Evolutionary conservation across 768 basidiomycete species (phyloP).

Genomic region (Xerocomus potaroensis): DNA sequence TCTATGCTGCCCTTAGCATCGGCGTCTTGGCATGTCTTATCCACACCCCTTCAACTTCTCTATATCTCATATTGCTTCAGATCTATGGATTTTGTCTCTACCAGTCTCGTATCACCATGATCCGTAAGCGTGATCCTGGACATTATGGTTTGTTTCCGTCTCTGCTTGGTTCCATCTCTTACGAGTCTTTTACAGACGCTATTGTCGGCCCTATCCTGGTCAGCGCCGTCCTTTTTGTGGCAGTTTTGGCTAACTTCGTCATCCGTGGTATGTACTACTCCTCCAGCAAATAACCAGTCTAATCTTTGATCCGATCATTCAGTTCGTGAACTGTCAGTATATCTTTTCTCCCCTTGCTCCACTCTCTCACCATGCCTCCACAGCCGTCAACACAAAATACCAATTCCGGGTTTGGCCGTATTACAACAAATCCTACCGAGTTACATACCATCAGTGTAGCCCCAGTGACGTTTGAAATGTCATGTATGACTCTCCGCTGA

Average conservation of each 20-base stretch:
- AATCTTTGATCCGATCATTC: conserved; percentile 1
- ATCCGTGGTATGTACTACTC: conserved; percentile 62
- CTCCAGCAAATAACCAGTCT: conserved; percentile 2
- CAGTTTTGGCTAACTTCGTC: conserved; percentile 83
- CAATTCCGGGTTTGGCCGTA: conserved; percentile 28
- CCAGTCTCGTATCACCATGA: conserved; percentile 86
- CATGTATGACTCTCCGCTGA: neutral
- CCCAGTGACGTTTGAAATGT: neutral
- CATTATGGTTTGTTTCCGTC: conserved; percentile 66
- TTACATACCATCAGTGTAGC: conserved; percentile 16
- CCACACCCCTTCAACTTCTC: neutral
- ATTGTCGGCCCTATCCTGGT: conserved; percentile 81
- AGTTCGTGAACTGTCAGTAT: conserved; percentile 61
- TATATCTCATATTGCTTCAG: conserved; percentile 33
- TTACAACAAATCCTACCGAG: conserved; percentile 19
- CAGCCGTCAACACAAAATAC: conserved; percentile 26
- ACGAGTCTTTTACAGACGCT: conserved; percentile 49
- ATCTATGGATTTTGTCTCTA: conserved; percentile 85
- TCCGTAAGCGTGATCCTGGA: conserved; percentile 81
- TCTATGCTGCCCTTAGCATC: conserved; percentile 78
- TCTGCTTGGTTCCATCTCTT: neutral
- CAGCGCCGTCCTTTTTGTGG: conserved; percentile 78
- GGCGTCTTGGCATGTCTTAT: conserved; percentile 48
- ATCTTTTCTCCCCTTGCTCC: neutral
- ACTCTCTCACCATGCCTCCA: neutral